These are phyloP conservation scores for Solanum chmielewskii DNA, from an alignment of 257 asterid genomes.

Conservation along the genomic window DNA sequence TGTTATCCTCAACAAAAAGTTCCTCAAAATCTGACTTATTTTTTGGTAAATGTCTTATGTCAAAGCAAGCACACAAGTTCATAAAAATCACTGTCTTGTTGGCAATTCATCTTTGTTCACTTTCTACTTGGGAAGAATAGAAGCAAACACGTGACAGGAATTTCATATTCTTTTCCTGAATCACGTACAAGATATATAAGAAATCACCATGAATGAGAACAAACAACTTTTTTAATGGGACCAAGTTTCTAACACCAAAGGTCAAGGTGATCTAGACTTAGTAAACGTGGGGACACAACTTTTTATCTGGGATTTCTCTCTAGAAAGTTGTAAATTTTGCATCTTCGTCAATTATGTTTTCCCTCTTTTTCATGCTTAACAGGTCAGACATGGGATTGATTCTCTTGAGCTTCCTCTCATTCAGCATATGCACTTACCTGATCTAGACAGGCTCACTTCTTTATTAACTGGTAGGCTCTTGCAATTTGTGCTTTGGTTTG, in stretches of 20 bases:
- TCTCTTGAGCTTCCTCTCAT: constrained; percentile 83
- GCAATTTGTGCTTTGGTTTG: neutral
- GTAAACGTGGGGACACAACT: neutral
- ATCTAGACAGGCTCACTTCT: constrained; percentile 39
- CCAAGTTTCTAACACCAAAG: neutral
- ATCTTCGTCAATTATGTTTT: neutral
- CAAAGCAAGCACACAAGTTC: neutral
- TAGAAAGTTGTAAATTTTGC: neutral
- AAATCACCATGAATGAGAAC: neutral
- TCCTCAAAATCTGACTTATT: neutral
- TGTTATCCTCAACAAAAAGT: neutral
- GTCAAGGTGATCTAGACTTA: neutral
- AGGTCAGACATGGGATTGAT: constrained; percentile 48
- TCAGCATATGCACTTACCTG: constrained; percentile 58
- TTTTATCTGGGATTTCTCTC: neutral
- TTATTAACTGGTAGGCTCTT: constrained; percentile 36
- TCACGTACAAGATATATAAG: neutral
- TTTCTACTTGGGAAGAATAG: neutral
- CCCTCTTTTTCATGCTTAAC: neutral
- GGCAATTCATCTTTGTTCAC: neutral
- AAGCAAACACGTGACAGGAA: neutral
- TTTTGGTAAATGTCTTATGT: neutral
- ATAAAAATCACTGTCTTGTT: neutral
- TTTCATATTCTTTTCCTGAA: neutral
- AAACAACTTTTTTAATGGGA: neutral